Evolutionary conservation across 139 green algal species (phyloP).

Genomic region (Auxenochlorella protothecoides): DNA sequence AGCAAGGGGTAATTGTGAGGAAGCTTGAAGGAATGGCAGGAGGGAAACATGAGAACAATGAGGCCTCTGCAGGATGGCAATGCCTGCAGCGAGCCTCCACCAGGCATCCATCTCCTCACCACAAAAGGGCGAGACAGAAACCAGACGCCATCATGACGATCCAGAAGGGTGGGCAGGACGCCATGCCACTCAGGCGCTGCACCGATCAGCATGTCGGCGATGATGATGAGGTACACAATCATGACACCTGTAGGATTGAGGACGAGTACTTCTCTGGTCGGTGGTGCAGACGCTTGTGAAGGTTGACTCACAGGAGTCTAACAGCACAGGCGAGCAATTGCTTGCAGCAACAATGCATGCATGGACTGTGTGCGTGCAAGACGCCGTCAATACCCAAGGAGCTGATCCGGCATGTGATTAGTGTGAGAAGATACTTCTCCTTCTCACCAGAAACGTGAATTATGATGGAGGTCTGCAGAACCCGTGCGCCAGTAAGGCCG

Average conservation of each 20-base stretch:
- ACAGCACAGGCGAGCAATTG: not conserved
- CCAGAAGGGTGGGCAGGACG: slow-evolving; percentile 9
- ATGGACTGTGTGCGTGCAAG: no score
- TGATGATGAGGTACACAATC: slow-evolving; percentile 27
- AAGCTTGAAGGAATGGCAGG: no score
- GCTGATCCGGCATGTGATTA: not conserved
- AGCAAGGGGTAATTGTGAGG: no score
- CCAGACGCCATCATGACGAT: slow-evolving; percentile 11
- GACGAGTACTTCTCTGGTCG: not conserved
- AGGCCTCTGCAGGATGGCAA: not conserved
- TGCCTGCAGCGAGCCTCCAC: not conserved
- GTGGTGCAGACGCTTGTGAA: not conserved
- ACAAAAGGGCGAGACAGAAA: not conserved
- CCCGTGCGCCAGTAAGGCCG: slow-evolving; percentile 2
- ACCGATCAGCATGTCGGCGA: slow-evolving; percentile 21
- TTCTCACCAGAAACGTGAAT: slow-evolving; percentile 13
- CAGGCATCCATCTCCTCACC: not conserved
- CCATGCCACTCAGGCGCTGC: slow-evolving; percentile 1
- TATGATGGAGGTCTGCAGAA: slow-evolving; percentile 19
- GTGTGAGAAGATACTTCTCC: not conserved
- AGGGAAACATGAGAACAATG: not conserved
- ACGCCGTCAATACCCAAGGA: no score
- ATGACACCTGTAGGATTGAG: slow-evolving; percentile 3
- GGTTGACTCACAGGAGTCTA: not conserved
- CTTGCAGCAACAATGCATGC: not conserved